Base-by-base conservation (phyloP, 2,329 filamentous ascomycete genomes). In the Lasiodiplodia theobromae region DNA sequence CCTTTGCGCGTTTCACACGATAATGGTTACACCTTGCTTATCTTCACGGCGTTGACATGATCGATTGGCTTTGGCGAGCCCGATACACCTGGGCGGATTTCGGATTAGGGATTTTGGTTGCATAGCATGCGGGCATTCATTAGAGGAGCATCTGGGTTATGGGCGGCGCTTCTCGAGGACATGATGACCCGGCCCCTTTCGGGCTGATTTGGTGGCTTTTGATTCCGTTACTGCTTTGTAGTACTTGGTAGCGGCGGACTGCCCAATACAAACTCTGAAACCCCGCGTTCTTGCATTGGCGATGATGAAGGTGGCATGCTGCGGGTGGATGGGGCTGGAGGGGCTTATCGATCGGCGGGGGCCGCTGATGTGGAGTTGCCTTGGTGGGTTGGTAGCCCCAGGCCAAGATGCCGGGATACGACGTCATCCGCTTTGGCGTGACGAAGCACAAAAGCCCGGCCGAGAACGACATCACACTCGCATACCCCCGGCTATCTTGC, bases 111-210 rank as follows among this genome's bases (percentile, higher is more conserved):
- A 52, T 38, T 58, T 47, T 47, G n/a, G 44, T 53, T 44, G 68
- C 54, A 66, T 66, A 47, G 68, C 40, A 40, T 54, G 25, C 38
- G 57, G 56, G 57, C 64, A 67, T 68, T 70, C 69, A 70, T 47
- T 67, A 70, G 69, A 70, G 66, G 66, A 70, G 69, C 68, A 54
- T 67, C 49, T 68, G 34, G 56, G 56, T 52, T 64, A 25, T 23
- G 25, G 67, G 57, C 34, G 66, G 65, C 60, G 69, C 67, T 70
- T 69, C 67, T 70, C 63, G 69, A 69, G 62, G 69, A 70, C 44
- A 52, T 70, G 69, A 70, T 63, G 63, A 47, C 62, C 44, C 68
- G 21, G 25, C 37, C 40, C 67, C 31, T 40, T 54, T 40, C 21
- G 53, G 56, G 28, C 51, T 52, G 34, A 60, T 49, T 53, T 64